These are phyloP conservation scores for Xylariaceae sp. DNA, from an alignment of 2,329 filamentous ascomycete species.

Conservation along the genomic window DNA sequence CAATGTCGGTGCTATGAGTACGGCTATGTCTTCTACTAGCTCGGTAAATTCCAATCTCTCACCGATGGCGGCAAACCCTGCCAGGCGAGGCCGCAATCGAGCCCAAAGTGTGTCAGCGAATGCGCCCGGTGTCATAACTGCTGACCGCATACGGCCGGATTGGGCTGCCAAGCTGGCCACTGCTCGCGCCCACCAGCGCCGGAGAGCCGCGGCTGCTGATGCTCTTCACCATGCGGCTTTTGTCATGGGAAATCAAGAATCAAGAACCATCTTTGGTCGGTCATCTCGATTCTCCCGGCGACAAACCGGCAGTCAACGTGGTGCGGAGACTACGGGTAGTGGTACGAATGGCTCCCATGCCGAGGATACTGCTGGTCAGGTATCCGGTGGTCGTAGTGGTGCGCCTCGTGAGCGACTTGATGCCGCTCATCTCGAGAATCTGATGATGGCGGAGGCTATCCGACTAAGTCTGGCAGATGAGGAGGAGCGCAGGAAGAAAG, in stretches of 20 bases:
- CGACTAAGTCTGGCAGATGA: conserved; percentile 85
- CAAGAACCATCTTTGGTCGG: conserved; percentile 48
- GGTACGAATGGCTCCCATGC: conserved; percentile 23
- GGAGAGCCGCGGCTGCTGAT: conserved; percentile 86
- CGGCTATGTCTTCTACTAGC: conserved; percentile 82
- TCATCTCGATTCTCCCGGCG: conserved; percentile 54
- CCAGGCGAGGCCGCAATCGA: conserved; percentile 40
- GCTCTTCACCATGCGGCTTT: conserved; percentile 94
- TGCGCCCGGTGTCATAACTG: conserved; percentile 82
- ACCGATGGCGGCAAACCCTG: conserved; percentile 34
- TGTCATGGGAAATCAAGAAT: conserved; percentile 64
- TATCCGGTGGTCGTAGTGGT: conserved; percentile 30
- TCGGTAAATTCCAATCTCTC: conserved; percentile 61
- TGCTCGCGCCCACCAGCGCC: conserved; percentile 76
- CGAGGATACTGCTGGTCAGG: conserved; percentile 30
- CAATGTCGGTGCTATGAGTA: conserved; percentile 46
- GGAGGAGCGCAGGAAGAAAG: conserved; percentile 82
- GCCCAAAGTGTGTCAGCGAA: conserved; percentile 68
- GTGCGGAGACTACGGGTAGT: conserved; percentile 29
- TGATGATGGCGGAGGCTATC: conserved; percentile 99
- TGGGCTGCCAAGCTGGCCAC: conserved; percentile 87
- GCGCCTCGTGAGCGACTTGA: conserved; percentile 28
- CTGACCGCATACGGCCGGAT: conserved; percentile 85
- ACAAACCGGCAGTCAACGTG: conserved; percentile 36
- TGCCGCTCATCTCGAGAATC: conserved; percentile 75